phyloP scores from a whole-genome alignment of 352 stramenopile species.

The Pythium periplocum region DNA sequence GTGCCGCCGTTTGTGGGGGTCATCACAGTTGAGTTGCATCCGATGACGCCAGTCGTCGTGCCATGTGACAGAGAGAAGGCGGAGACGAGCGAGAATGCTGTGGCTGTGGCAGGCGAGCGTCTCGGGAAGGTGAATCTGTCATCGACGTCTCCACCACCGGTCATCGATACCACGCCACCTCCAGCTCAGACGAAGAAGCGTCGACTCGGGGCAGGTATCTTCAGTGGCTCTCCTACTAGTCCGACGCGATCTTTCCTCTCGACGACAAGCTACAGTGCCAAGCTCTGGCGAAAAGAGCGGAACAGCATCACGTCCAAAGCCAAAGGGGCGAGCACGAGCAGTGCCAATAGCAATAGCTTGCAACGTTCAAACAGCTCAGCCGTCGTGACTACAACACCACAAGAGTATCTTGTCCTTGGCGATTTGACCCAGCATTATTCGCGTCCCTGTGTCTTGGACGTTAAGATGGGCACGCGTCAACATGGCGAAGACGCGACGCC shows the following conservation, averaged over 20 bases:
- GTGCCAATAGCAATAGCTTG: conserved; percentile 1
- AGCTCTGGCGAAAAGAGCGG: conserved; percentile 53
- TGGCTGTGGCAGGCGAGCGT: too few relatives aligned
- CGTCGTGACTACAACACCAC: not conserved
- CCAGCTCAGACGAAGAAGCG: conserved; percentile 9
- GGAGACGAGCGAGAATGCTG: not conserved
- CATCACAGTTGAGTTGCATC: conserved; percentile 50
- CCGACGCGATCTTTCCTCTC: not conserved
- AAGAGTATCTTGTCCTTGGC: conserved; percentile 63
- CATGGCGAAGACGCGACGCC: conserved; percentile 64
- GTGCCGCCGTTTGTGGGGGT: conserved; percentile 66
- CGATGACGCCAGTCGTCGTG: not conserved
- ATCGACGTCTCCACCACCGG: not conserved
- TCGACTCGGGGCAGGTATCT: conserved; percentile 2
- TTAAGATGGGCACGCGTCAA: conserved; percentile 80
- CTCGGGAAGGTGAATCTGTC: too few relatives aligned
- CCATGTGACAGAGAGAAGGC: not conserved
- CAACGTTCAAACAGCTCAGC: not conserved
- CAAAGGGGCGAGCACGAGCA: conserved; percentile 6
- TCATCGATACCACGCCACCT: not conserved
- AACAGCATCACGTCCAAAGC: conserved; percentile 5
- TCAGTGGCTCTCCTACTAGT: not conserved
- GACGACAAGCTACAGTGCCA: conserved; percentile 44
- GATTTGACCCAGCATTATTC: conserved; percentile 63
- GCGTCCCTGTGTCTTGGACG: conserved; percentile 67